Evolutionary conservation across 352 stramenopile genomes (phyloP).

Genomic region (Phytophthora fragariaefolia): DNA sequence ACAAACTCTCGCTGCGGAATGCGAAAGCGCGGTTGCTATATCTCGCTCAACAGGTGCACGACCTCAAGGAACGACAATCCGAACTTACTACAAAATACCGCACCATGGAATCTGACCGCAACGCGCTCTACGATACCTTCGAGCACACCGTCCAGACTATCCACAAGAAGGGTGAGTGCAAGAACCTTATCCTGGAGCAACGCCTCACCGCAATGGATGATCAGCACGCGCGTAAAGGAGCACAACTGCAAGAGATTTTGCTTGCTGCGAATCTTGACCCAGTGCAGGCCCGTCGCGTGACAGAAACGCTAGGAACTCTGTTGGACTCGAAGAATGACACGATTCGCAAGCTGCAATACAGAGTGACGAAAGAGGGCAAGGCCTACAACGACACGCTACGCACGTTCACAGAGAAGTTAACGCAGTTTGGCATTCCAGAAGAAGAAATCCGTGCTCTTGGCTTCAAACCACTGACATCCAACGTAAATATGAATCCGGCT

Average conservation of each 20-base stretch:
- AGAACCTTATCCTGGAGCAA: slow-evolving; percentile 91
- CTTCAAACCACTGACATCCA: slow-evolving; percentile 64
- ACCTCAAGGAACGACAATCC: slow-evolving; percentile 66
- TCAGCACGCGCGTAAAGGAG: slow-evolving; percentile 78
- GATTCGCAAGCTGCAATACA: slow-evolving; percentile 70
- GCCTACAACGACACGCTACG: slow-evolving; percentile 80
- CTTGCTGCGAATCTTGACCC: slow-evolving; percentile 76
- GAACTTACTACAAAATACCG: slow-evolving; percentile 81
- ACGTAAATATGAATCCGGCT: slow-evolving; percentile 68
- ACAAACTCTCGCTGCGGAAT: slow-evolving; percentile 90
- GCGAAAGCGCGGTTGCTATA: slow-evolving; percentile 87
- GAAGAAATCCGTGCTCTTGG: slow-evolving; percentile 74
- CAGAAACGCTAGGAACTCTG: slow-evolving; percentile 66
- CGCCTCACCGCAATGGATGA: slow-evolving; percentile 75
- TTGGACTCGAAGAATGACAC: slow-evolving; percentile 67
- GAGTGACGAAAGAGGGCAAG: slow-evolving; percentile 77
- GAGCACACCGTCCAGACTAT: slow-evolving; percentile 90
- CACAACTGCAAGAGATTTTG: slow-evolving; percentile 75
- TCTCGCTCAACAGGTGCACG: slow-evolving; percentile 73
- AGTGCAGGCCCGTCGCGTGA: slow-evolving; percentile 71
- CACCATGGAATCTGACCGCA: slow-evolving; percentile 81
- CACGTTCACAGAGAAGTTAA: slow-evolving; percentile 75
- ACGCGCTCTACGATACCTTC: slow-evolving; percentile 92
- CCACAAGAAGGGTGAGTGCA: slow-evolving; percentile 92
- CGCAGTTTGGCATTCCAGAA: slow-evolving; percentile 71